Evolutionary conservation across 1,284 basidiomycete genomes (phyloP).

Genomic region (Microbotryum saponariae): DNA sequence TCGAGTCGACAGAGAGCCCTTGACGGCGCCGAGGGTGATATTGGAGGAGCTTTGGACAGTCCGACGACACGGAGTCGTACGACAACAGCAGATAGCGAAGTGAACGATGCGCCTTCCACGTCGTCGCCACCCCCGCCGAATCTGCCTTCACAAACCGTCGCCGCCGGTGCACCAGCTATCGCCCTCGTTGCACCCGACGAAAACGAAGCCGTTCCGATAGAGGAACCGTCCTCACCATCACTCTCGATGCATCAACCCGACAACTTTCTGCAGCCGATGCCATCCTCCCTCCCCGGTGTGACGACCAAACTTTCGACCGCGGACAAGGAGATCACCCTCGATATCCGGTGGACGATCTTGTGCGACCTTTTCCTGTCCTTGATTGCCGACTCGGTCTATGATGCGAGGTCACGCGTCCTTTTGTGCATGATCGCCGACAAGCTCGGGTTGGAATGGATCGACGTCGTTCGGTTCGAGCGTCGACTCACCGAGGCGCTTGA

Average conservation of each 20-base stretch:
- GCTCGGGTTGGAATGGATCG: conserved; percentile 79
- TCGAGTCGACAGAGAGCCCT: conserved; percentile 1
- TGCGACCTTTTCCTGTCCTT: conserved; percentile 89
- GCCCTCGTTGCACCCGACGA: conserved; percentile 18
- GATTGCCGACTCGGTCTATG: conserved; percentile 90
- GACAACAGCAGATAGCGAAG: too few relatives aligned
- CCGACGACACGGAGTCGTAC: conserved; percentile 11
- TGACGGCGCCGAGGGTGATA: conserved; percentile 13
- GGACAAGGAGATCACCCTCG: conserved; percentile 80
- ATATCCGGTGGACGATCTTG: conserved; percentile 94
- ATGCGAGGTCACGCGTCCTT: conserved; percentile 80
- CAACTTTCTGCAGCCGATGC: conserved; percentile 29
- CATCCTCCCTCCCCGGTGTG: conserved; percentile 63
- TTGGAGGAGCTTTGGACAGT: conserved; percentile 16
- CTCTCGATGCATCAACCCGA: conserved; percentile 43
- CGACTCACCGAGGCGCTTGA: conserved; percentile 86
- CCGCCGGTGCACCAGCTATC: conserved; percentile 29
- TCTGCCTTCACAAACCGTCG: background rate
- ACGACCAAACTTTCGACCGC: conserved; percentile 69
- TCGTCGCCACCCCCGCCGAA: conserved; percentile 17
- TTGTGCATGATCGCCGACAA: conserved; percentile 73
- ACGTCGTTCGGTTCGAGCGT: conserved; percentile 85
- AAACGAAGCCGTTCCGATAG: too few relatives aligned
- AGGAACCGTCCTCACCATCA: conserved; percentile 48
- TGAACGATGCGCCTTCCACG: background rate